Conservation (phyloP, 2,329 filamentous ascomycete species). For the Colletotrichum orbiculare region DNA sequence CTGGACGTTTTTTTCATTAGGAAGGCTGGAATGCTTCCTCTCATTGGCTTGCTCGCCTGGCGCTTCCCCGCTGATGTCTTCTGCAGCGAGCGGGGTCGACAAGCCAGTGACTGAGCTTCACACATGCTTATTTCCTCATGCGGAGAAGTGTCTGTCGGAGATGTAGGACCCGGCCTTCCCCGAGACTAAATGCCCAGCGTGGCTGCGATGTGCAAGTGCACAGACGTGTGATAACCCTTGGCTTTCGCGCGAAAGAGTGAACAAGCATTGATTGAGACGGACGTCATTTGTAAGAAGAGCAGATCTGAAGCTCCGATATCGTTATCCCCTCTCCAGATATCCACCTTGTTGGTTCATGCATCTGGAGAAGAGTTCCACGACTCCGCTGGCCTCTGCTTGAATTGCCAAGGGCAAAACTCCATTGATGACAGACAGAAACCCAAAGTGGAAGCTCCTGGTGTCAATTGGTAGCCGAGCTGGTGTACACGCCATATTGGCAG, state of each 20-base stretch:
- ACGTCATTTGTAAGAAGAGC: not conserved
- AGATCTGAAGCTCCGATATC: slow-evolving; percentile 28
- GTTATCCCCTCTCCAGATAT: slow-evolving; percentile 17
- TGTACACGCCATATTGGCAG: too few relatives aligned
- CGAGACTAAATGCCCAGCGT: slow-evolving; percentile 1
- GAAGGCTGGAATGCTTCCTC: not conserved
- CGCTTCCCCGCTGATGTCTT: slow-evolving; percentile 21
- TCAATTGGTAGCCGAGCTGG: slow-evolving; percentile 5
- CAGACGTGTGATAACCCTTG: slow-evolving; percentile 17
- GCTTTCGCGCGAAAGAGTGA: slow-evolving; percentile 4
- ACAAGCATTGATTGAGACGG: slow-evolving; percentile 6
- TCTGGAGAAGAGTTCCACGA: slow-evolving; percentile 27
- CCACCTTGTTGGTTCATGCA: slow-evolving; percentile 10
- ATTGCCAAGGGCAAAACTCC: slow-evolving; percentile 21
- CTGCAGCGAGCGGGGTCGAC: slow-evolving; percentile 27
- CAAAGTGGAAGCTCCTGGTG: slow-evolving; percentile 20
- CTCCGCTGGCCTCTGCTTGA: slow-evolving; percentile 7
- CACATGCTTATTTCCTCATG: slow-evolving; percentile 27
- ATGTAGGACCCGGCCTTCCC: slow-evolving; percentile 2
- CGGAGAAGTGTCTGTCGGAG: slow-evolving; percentile 10
- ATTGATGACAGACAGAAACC: slow-evolving; percentile 26
- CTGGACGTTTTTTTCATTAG: slow-evolving; percentile 14
- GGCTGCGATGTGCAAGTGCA: slow-evolving; percentile 18
- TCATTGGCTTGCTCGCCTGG: slow-evolving; percentile 12
- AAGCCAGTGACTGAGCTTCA: slow-evolving; percentile 1